Percentiles rank a stretch among this genome's conserved stretches.
Conservation (phyloP, 1,284 basidiomycete genomes). For the Boletus subluridellus region DNA sequence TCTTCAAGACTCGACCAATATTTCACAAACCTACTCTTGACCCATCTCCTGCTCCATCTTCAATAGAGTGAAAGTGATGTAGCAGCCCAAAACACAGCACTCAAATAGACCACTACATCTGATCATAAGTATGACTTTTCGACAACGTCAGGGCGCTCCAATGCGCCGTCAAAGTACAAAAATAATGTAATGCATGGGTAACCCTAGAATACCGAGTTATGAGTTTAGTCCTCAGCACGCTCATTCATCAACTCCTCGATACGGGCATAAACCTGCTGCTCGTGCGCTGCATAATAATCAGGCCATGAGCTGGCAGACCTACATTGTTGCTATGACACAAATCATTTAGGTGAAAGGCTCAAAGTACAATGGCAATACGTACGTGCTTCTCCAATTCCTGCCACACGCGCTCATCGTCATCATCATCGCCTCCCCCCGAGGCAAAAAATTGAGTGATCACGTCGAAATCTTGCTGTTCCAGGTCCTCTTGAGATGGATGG, state of each 20-base stretch:
- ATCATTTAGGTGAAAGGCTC: neutral
- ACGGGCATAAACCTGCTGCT: conserved; percentile 38
- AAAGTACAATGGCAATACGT: conserved; percentile 8
- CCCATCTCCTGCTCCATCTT: conserved; percentile 12
- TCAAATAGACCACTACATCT: conserved; percentile 18
- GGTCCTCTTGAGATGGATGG: conserved; percentile 7
- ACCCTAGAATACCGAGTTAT: neutral
- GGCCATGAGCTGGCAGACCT: conserved; percentile 50
- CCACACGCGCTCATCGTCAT: conserved; percentile 50
- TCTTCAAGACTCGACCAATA: conserved; percentile 59
- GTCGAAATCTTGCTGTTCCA: conserved; percentile 42
- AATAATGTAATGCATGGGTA: neutral
- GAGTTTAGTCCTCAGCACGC: conserved; percentile 9
- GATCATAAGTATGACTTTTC: neutral
- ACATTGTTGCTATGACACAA: conserved; percentile 42
- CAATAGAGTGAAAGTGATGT: conserved; percentile 25
- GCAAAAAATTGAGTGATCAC: conserved; percentile 52
- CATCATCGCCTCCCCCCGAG: conserved; percentile 43
- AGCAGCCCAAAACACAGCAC: conserved; percentile 4
- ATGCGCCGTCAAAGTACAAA: neutral
- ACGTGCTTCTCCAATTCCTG: conserved; percentile 38
- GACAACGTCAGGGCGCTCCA: neutral
- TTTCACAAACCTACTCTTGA: conserved; percentile 37
- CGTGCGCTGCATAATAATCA: conserved; percentile 50
- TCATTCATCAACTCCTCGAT: conserved; percentile 35